Evolutionary conservation across 192 early-diverging fungal genomes (phyloP), one percentile per base, ranked within the genome.

Genomic region (Kickxella alabastrina): DNA sequence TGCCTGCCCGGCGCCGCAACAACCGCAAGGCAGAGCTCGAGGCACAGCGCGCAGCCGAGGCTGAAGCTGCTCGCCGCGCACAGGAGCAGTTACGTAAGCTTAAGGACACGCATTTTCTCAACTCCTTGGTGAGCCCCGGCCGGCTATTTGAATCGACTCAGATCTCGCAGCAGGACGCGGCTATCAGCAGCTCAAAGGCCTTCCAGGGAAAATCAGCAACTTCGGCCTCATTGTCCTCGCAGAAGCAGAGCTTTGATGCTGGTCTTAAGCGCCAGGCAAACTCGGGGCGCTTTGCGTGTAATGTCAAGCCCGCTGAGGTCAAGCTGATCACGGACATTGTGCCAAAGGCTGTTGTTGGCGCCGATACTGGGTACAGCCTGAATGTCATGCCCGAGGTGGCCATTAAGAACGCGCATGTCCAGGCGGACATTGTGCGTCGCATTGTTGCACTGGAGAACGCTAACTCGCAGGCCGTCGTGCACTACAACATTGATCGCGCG

Each of bases 401-500:
- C 4, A 43, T 43, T 7, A 54, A 59, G 44, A 49, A 35, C 28
- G 47, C 52, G 13, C 19, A 32, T 1, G 39, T 42, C 13, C 73
- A 87, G 65, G 80, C 77, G 13, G 82, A 87, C 43, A 66, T 83
- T 21, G 70, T 90, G 25, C 71, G 83, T 25, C 83, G 83, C 26
- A 85, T 94, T 31, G 68, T 91, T 29, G 78, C 86, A 26, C 65
- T 95, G 47, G 87, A 92, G 57, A 98, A 93, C 59, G 85, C 87
- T 12, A 87, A 81, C 59, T 78, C 84, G 43, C 84, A 85, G 57
- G 80, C 82, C 53, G 78, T 95, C 22, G 68, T 70, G 48, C 76
- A 89, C 31, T 89, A 82, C 75, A 98, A 98, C 59, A 70, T 83
- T 22, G 59, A 67, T 56, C 70, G 81, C 28, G 82, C 87, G 7